Percentiles rank a stretch among this genome's conserved stretches.
Conservation (phyloP, 306 rosid species). For the Medicago arabica region DNA sequence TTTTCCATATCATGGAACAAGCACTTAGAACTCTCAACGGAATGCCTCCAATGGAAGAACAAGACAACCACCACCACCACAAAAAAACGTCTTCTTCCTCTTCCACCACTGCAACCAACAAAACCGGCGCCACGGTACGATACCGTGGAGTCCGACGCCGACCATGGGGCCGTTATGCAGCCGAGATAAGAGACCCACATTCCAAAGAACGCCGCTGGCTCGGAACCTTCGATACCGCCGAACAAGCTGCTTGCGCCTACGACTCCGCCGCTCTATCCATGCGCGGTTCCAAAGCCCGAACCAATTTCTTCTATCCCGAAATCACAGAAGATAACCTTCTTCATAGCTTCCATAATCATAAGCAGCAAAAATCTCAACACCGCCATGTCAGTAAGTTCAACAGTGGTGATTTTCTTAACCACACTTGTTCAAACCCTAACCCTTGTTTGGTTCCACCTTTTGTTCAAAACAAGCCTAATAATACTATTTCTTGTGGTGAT, state of each 20-base stretch:
- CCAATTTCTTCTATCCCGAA: slow-evolving; percentile 63
- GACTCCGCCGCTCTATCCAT: slow-evolving; percentile 90
- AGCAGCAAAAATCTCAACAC: slow-evolving; percentile 40
- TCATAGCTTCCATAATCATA: slow-evolving; percentile 34
- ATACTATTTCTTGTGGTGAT: neutral
- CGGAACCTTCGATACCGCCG: slow-evolving; percentile 93
- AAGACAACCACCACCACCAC: slow-evolving; percentile 27
- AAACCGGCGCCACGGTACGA: slow-evolving; percentile 11
- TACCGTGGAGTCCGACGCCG: slow-evolving; percentile 93
- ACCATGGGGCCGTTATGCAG: slow-evolving; percentile 98
- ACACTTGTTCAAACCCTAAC: slow-evolving; percentile 23
- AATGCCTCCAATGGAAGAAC: slow-evolving; percentile 36
- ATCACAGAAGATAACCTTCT: slow-evolving; percentile 13
- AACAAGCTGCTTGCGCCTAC: slow-evolving; percentile 93
- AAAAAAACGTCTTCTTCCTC: neutral
- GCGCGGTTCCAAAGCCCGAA: slow-evolving; percentile 89
- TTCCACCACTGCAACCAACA: slow-evolving; percentile 28
- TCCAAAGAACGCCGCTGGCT: slow-evolving; percentile 94
- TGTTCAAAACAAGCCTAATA: neutral
- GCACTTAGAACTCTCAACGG: slow-evolving; percentile 64
- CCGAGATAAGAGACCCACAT: slow-evolving; percentile 89
- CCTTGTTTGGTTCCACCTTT: slow-evolving; percentile 23
- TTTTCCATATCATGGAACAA: slow-evolving; percentile 58
- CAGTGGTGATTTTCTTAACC: slow-evolving; percentile 44
- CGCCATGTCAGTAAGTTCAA: slow-evolving; percentile 23